phyloP scores from a whole-genome alignment of 768 basidiomycete species.

The Candolleomyces eurysporus region DNA sequence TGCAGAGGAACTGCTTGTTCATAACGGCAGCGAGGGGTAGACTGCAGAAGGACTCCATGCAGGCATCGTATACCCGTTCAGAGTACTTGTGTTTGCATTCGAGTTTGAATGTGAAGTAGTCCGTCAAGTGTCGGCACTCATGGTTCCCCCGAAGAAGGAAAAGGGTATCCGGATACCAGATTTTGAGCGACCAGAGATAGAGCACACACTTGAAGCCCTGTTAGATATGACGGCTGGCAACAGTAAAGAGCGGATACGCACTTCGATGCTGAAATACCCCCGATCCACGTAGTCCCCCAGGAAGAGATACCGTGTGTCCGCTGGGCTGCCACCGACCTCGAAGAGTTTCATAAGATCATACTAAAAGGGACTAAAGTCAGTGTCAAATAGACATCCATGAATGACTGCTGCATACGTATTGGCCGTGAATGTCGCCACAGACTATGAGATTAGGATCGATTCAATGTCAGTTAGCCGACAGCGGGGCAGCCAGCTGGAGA shows the following conservation, averaged over 20 bases:
- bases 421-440: conserved; percentile 98
- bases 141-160: conserved; percentile 98
- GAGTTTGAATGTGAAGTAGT: conserved; percentile 55
- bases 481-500: conserved; percentile 9
- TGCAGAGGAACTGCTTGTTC: conserved; percentile 99
- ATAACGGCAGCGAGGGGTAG: conserved; percentile 95
- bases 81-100: conserved; percentile 94
- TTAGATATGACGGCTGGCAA: conserved; percentile 6
- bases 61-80: conserved; percentile 93
- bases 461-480: background rate
- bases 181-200: conserved; percentile 97
- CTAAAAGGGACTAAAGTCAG: conserved; percentile 33
- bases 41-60: conserved; percentile 96
- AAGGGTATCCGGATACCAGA: conserved; percentile 97
- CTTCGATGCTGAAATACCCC: conserved; percentile 93
- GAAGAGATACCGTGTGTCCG: conserved; percentile 90
- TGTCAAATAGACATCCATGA: conserved; percentile 4
- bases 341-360: conserved; percentile 95
- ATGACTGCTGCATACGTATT: conserved; percentile 73
- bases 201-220: conserved; percentile 75
- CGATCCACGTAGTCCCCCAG: conserved; percentile 92
- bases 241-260: conserved; percentile 25
- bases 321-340: conserved; percentile 92
- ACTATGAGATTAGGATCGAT: conserved; percentile 43
- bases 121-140: conserved; percentile 97